These are phyloP conservation scores for Coemansia sp. DNA, from an alignment of 192 early-diverging fungal species.

Conservation along the genomic window DNA sequence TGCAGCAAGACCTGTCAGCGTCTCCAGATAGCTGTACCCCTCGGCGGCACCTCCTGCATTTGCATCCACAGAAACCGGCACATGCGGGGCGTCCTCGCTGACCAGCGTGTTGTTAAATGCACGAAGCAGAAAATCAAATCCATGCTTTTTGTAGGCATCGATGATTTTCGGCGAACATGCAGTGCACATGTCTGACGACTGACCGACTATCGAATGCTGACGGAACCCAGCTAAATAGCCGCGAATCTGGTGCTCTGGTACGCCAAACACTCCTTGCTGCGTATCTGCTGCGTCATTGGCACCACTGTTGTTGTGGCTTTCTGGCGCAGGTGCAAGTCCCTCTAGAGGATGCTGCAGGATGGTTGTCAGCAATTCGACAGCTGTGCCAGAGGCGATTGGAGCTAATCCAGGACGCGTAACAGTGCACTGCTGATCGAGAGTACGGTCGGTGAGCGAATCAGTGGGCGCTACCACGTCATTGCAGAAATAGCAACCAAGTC, in stretches of 20 bases:
- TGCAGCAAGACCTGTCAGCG: slow-evolving; percentile 77
- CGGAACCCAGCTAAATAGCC: slow-evolving; percentile 87
- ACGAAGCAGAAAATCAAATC: slow-evolving; percentile 72
- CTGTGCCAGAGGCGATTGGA: slow-evolving; percentile 78
- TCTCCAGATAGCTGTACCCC: slow-evolving; percentile 77
- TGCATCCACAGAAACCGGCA: slow-evolving; percentile 5
- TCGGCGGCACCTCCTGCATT: slow-evolving; percentile 9
- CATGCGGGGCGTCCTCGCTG: slow-evolving; percentile 31
- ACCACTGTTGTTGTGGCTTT: background rate
- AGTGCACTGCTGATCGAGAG: slow-evolving; percentile 97
- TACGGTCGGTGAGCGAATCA: slow-evolving; percentile 90
- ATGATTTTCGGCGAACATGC: slow-evolving; percentile 77
- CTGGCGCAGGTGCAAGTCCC: slow-evolving; percentile 18
- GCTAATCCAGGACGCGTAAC: slow-evolving; percentile 96
- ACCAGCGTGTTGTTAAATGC: slow-evolving; percentile 62
- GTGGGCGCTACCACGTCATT: slow-evolving; percentile 97
- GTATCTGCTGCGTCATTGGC: slow-evolving; percentile 13
- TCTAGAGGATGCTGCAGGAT: slow-evolving; percentile 72
- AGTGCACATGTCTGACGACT: slow-evolving; percentile 85
- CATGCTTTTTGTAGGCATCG: slow-evolving; percentile 63
- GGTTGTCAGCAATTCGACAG: slow-evolving; percentile 90
- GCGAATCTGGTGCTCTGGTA: slow-evolving; percentile 91
- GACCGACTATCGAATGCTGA: slow-evolving; percentile 79
- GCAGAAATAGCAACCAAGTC: slow-evolving; percentile 96
- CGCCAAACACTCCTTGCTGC: slow-evolving; percentile 62